Conservation (phyloP, 1,284 basidiomycete species). For the Boletus semigastroideus region DNA sequence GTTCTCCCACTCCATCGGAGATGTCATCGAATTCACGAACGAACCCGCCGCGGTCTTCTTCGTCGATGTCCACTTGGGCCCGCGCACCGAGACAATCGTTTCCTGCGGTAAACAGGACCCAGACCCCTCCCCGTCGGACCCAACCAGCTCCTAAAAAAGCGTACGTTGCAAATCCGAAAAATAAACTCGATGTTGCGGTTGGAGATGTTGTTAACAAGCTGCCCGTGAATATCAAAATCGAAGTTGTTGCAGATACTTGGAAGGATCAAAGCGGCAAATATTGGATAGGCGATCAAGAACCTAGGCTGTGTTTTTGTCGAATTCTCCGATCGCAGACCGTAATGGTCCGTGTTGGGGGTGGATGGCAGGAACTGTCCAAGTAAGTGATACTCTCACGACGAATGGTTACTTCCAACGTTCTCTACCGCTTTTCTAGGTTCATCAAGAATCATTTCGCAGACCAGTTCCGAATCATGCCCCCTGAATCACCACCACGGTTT, state of each 20-base stretch:
- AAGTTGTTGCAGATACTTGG: conserved; percentile 82
- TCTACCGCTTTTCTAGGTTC: conserved; percentile 53
- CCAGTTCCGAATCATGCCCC: conserved; percentile 61
- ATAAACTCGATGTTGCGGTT: conserved; percentile 89
- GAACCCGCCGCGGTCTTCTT: conserved; percentile 41
- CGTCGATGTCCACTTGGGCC: conserved; percentile 61
- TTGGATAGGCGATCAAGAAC: conserved; percentile 89
- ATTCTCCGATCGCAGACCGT: conserved; percentile 91
- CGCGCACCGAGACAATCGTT: conserved; percentile 65
- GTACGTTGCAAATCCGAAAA: conserved; percentile 85
- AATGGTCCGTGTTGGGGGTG: conserved; percentile 93
- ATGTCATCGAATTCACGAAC: conserved; percentile 44
- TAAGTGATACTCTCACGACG: conserved; percentile 38
- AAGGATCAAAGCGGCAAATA: conserved; percentile 92
- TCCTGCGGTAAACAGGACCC: conserved; percentile 39
- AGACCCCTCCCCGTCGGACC: conserved; percentile 46
- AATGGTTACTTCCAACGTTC: neutral
- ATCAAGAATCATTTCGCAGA: conserved; percentile 85
- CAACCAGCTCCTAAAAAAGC: conserved; percentile 49
- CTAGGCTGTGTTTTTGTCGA: conserved; percentile 88
- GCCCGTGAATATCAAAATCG: conserved; percentile 81
- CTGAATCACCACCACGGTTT: conserved; percentile 53
- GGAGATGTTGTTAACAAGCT: conserved; percentile 88
- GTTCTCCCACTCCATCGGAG: conserved; percentile 60
- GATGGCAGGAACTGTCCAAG: conserved; percentile 92